phyloP scores from a whole-genome alignment of 495 filamentous ascomycete genomes.

The Podospora anserina region DNA sequence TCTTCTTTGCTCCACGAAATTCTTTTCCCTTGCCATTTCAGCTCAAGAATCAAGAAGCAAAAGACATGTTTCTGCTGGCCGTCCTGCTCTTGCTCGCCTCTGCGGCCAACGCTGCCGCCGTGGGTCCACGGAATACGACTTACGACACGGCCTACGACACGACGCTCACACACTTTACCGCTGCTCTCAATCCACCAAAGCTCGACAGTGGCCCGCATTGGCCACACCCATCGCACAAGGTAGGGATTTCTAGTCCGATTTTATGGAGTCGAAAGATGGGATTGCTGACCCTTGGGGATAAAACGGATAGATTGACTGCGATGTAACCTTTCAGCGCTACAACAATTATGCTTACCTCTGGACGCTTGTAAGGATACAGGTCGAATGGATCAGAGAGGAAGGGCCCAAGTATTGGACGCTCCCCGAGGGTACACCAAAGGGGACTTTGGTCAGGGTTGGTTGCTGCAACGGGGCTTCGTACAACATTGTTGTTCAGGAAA shows the following conservation, averaged over 20 bases:
- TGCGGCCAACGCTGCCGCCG: background rate
- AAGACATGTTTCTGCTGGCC: background rate
- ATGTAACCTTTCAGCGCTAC: background rate
- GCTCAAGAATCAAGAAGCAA: background rate
- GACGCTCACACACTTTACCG: background rate
- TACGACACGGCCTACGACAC: background rate
- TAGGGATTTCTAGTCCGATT: background rate
- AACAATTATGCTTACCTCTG: background rate
- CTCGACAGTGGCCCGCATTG: background rate
- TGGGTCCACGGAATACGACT: background rate
- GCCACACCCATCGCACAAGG: background rate
- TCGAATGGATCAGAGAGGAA: background rate
- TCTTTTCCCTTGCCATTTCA: background rate
- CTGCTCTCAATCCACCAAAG: background rate
- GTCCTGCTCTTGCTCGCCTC: background rate
- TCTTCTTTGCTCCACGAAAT: background rate
- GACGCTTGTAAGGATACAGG: background rate
- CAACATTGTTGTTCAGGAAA: background rate
- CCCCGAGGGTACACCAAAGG: background rate
- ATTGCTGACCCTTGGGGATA: background rate
- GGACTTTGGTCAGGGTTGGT: background rate
- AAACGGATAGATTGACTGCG: slow-evolving; percentile 1
- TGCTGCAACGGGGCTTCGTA: background rate
- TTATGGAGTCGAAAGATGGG: background rate
- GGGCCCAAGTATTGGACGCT: background rate